Conservation (phyloP, 2,329 filamentous ascomycete genomes). For the Thelonectria blattea region DNA sequence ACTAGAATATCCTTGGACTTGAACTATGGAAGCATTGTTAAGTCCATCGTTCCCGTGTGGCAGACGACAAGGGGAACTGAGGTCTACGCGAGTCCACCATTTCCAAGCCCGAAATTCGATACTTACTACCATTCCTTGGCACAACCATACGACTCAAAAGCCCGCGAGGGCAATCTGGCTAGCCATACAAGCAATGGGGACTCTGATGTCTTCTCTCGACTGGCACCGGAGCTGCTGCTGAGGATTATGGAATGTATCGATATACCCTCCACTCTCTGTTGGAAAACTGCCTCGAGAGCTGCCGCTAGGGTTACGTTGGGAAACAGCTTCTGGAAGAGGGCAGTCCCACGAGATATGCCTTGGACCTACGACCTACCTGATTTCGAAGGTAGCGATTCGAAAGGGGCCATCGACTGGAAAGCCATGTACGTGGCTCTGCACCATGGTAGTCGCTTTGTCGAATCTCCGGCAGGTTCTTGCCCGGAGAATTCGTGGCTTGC, state of each 20-base stretch:
- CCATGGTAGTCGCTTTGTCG: neutral
- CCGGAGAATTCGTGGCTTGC: no score
- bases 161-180: neutral
- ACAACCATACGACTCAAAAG: neutral
- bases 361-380: neutral
- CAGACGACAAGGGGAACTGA: neutral
- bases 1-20: neutral
- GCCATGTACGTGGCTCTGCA: neutral
- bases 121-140: neutral
- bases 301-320: neutral
- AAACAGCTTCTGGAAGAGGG: neutral
- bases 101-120: neutral
- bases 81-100: neutral
- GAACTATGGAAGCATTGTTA: neutral
- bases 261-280: neutral
- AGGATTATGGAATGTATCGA: slow-evolving; percentile 1
- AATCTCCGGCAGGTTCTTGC: neutral
- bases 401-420: neutral
- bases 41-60: neutral
- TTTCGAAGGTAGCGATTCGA: neutral
- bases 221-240: neutral
- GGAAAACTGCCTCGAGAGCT: neutral
- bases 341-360: neutral
- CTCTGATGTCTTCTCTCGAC: neutral
- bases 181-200: neutral